Evolutionary conservation across 2,329 filamentous ascomycete species (phyloP).

Genomic region (Fusarium albosuccineum): DNA sequence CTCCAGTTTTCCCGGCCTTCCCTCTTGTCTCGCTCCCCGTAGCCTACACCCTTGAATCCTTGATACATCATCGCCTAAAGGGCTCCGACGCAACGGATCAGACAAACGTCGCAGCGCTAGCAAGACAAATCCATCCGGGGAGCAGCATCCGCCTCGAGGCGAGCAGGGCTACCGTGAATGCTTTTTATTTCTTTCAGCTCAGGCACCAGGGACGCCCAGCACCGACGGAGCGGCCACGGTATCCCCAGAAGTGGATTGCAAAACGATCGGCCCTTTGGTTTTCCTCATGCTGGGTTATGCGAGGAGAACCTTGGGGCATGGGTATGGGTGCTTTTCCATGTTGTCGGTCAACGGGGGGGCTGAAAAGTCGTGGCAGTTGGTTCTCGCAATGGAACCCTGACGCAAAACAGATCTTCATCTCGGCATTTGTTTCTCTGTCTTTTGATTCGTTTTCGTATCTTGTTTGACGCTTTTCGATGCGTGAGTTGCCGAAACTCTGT

Average conservation of each 20-base stretch:
- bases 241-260: conserved; percentile 7
- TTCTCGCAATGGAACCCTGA: background rate
- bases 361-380: no score
- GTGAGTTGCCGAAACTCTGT: conserved; percentile 20
- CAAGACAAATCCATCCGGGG: background rate
- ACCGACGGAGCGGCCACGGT: conserved; percentile 3
- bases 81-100: no score
- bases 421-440: conserved; percentile 17
- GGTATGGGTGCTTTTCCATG: no score
- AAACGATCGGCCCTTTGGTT: conserved; percentile 6
- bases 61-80: no score
- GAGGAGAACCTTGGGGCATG: background rate
- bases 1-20: background rate
- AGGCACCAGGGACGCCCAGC: conserved; percentile 5
- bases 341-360: no score
- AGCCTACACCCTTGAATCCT: no score
- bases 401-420: conserved; percentile 15
- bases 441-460: conserved; percentile 13
- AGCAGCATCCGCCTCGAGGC: no score
- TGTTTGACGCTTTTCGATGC: background rate
- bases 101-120: background rate
- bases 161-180: no score
- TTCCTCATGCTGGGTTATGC: background rate
- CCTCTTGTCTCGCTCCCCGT: background rate
- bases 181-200: background rate